Evolutionary conservation across 2,329 filamentous ascomycete genomes (phyloP), one percentile per base, ranked within the genome.

Genomic region (Neonectria punicea): DNA sequence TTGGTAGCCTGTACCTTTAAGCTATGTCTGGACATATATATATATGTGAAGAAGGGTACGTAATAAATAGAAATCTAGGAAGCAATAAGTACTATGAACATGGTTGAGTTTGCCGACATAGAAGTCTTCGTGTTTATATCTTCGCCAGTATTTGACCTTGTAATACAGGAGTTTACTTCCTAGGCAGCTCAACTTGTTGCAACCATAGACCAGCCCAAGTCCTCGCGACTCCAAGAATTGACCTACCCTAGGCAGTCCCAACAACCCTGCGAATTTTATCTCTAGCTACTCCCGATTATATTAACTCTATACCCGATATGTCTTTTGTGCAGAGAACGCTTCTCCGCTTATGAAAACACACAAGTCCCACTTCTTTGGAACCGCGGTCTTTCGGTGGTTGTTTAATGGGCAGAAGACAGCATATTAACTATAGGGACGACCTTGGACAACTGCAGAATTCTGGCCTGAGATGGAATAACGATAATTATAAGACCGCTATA

Each of bases 1-100:
- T 28, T 89, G 87, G 87, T 89, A 75, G 58, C 44, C 39, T 30
- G 22, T 8, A 16, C 9, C 28, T 36, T 14, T 10, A n/a, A 20
- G 10, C 28, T 2, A 20, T 20, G 30, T 32, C 30, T 22, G 34
- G 30, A 34, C 10, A 14, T 34, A 13, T 2, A 51, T 20, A 18
- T 51, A 4, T 51, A 3, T 34, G 18, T 18, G 22, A 50, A 7
- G 4, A 20, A 22, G 9, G 4, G 8, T 4, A 18, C n/a, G 6
- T 32, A 32, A 11, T 34, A 51, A 18, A 50, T 13, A 14, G 7
- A 43, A 20, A 43, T 16, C 5, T n/a, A 16, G 7, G 36, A 39
- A 4, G n/a, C n/a, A 20, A 43, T 18, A 43, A 2, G 11, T n/a
- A 10, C 7, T 20, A 43, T 8, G 14, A 20, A 20, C 39, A n/a